Evolutionary conservation across 192 early-diverging fungal species (phyloP).

Genomic region (Linnemannia zychae): DNA sequence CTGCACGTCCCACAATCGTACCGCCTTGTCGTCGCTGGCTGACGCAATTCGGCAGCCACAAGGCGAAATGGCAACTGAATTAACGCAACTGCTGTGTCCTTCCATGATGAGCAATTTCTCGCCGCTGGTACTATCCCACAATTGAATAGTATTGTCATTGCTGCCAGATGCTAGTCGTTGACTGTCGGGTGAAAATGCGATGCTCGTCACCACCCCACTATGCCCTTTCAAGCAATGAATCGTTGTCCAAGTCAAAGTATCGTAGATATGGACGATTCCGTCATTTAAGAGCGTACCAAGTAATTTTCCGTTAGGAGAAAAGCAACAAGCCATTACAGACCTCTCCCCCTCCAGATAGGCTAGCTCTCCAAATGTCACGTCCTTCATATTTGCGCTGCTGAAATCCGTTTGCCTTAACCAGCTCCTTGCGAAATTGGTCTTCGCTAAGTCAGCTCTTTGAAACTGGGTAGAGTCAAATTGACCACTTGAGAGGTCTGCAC

Average conservation of each 20-base stretch:
- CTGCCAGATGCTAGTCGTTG: background rate
- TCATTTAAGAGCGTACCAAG: background rate
- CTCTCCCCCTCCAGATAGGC: background rate
- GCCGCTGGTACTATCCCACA: no score
- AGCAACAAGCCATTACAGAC: background rate
- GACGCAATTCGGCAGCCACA: background rate
- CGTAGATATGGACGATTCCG: background rate
- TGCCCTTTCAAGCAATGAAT: background rate
- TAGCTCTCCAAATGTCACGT: background rate
- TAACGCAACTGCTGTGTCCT: background rate
- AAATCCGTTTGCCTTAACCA: background rate
- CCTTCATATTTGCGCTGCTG: background rate
- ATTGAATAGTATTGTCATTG: background rate
- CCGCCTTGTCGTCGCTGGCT: background rate
- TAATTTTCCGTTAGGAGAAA: background rate
- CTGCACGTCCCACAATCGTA: slow-evolving; percentile 7
- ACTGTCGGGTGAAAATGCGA: no score
- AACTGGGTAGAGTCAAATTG: background rate
- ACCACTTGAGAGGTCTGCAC: background rate
- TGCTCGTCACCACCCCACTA: background rate
- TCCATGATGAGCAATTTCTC: no score
- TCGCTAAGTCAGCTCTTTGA: background rate
- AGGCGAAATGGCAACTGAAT: background rate
- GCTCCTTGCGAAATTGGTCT: background rate
- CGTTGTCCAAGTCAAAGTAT: background rate